Conservation (phyloP, 108 stramenopile species). For the Discostella stelligeroides region DNA sequence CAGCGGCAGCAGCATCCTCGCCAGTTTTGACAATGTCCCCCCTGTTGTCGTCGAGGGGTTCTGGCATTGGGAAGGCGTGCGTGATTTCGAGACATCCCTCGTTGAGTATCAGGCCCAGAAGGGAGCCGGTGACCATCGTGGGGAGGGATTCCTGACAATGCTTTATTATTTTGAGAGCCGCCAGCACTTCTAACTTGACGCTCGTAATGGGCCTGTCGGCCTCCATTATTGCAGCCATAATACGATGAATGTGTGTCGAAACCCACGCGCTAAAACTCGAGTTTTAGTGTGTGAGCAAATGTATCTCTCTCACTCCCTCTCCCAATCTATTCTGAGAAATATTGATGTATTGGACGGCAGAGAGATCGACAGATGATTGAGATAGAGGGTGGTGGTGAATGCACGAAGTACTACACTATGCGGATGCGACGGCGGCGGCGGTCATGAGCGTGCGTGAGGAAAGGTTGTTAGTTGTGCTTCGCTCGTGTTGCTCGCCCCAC, state of each 20-base stretch:
- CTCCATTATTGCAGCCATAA: slow-evolving; percentile 77
- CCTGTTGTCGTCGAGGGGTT: slow-evolving; percentile 53
- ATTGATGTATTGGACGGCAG: no score
- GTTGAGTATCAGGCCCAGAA: slow-evolving; percentile 89
- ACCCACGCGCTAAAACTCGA: no score
- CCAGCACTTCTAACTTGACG: slow-evolving; percentile 86
- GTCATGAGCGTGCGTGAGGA: slow-evolving; percentile 1
- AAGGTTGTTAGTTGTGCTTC: not conserved
- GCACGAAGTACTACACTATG: not conserved
- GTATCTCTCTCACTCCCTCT: no score
- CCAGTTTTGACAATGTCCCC: slow-evolving; percentile 48
- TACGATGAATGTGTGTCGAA: slow-evolving; percentile 1
- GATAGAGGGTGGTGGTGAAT: not conserved
- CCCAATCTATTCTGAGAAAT: no score
- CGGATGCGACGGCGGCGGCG: not conserved
- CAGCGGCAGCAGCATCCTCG: slow-evolving; percentile 69
- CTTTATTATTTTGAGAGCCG: slow-evolving; percentile 97
- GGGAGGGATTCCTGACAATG: slow-evolving; percentile 97
- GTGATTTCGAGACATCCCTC: slow-evolving; percentile 90
- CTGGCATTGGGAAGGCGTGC: slow-evolving; percentile 90
- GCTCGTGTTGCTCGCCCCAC: not conserved
- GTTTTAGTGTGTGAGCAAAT: no score
- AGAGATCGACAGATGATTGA: not conserved
- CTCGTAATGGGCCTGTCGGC: slow-evolving; percentile 65
- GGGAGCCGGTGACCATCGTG: slow-evolving; percentile 91